A percentile compares a stretch with the other conserved stretches of the same genome.
phyloP scores from a whole-genome alignment of 1,139 yeast species.

The Eremothecium gossypii region DNA sequence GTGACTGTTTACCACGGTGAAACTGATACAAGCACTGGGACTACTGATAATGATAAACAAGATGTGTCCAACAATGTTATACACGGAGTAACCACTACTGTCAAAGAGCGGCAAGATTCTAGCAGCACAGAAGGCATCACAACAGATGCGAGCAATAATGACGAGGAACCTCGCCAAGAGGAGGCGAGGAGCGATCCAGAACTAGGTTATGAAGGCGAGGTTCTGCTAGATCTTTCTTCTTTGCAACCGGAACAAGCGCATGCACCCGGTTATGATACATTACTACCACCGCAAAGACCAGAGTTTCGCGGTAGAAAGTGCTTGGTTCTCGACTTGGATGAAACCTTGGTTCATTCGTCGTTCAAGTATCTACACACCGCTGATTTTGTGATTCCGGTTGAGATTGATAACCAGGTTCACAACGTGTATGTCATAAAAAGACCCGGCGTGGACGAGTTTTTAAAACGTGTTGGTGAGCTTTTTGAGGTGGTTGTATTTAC shows the following conservation, averaged over 20 bases:
- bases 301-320: conserved; percentile 58
- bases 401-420: conserved; percentile 82
- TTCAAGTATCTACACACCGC: conserved; percentile 88
- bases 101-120: conserved; percentile 13
- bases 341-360: conserved; percentile 91
- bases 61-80: conserved; percentile 1
- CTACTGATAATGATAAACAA: conserved; percentile 15
- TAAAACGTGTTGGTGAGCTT: conserved; percentile 71
- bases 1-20: conserved; percentile 22
- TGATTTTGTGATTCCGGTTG: conserved; percentile 89
- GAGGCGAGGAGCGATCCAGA: conserved; percentile 11
- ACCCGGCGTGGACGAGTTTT: conserved; percentile 95
- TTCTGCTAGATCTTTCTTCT: conserved; percentile 43
- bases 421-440: conserved; percentile 93
- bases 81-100: conserved; percentile 12
- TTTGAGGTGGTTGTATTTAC: conserved; percentile 95
- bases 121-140: conserved; percentile 14
- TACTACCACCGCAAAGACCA: conserved; percentile 43
- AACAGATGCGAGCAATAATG: conserved; percentile 4
- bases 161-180: conserved; percentile 5
- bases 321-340: conserved; percentile 85
- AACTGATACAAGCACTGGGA: conserved; percentile 23
- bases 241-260: conserved; percentile 63
- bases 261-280: conserved; percentile 54
- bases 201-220: conserved; percentile 17